Evolutionary conservation across 805 yeast species (phyloP).

Genomic region (Suhomyces prunicola): DNA sequence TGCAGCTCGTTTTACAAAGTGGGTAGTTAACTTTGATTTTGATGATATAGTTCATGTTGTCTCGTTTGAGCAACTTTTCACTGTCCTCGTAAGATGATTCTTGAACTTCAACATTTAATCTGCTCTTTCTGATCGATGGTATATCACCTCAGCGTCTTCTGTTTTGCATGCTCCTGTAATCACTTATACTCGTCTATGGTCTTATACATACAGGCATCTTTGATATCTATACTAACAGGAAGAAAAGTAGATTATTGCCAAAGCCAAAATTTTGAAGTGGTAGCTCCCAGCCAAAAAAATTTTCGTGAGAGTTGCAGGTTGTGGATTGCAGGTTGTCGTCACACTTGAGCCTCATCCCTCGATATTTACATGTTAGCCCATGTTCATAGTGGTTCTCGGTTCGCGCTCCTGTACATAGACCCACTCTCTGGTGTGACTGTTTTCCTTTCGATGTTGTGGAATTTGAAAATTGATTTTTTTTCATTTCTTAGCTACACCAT

Average conservation of each 20-base stretch:
- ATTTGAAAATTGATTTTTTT: constrained; percentile 3
- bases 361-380: not conserved
- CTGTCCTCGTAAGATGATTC: not conserved
- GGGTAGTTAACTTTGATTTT: not conserved
- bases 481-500: constrained; percentile 3
- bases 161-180: not conserved
- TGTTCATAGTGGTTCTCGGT: not conserved
- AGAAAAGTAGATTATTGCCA: constrained; percentile 2
- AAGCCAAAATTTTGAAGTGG: not conserved
- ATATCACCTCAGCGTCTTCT: not conserved
- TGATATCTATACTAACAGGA: constrained; percentile 12
- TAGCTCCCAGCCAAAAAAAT: constrained; percentile 5
- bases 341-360: not conserved
- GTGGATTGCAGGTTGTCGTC: not conserved
- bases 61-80: not conserved
- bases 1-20: not conserved
- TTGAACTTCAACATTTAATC: not conserved
- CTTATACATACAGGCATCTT: constrained; percentile 45
- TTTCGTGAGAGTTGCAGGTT: constrained; percentile 7
- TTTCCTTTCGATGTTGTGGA: constrained; percentile 1
- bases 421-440: constrained; percentile 2
- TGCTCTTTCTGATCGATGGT: not conserved
- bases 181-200: not conserved
- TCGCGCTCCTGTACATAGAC: constrained; percentile 1
- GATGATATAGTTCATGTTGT: not conserved